Percentiles rank a stretch among this genome's conserved stretches.
phyloP scores from a whole-genome alignment of 495 filamentous ascomycete genomes.

The Aspergillus biplanus region DNA sequence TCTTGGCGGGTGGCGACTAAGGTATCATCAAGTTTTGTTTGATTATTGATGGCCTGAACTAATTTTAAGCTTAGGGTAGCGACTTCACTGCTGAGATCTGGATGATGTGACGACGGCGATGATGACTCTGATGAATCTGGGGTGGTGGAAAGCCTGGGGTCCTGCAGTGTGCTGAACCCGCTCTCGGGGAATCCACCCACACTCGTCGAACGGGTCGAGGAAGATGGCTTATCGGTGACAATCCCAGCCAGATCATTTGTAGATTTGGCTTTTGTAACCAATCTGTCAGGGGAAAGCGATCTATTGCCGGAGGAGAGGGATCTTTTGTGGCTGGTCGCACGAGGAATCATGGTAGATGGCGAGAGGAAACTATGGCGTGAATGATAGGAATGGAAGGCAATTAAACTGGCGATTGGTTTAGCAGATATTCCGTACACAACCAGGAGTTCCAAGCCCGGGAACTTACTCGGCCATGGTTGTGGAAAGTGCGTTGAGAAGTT shows the following conservation, averaged over 20 bases:
- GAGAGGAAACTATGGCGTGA: slow-evolving; percentile 42
- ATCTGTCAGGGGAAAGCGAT: slow-evolving; percentile 43
- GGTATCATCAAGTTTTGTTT: slow-evolving; percentile 89
- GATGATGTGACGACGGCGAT: slow-evolving; percentile 58
- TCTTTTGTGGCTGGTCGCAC: slow-evolving; percentile 44
- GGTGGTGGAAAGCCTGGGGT: slow-evolving; percentile 46
- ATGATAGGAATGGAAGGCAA: slow-evolving; percentile 50
- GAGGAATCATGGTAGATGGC: slow-evolving; percentile 49
- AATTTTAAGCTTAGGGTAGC: slow-evolving; percentile 91
- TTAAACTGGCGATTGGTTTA: slow-evolving; percentile 37
- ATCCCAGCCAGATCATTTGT: slow-evolving; percentile 44
- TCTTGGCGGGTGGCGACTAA: slow-evolving; percentile 82
- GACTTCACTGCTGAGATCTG: slow-evolving; percentile 85
- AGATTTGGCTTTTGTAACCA: slow-evolving; percentile 48
- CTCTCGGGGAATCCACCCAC: slow-evolving; percentile 39
- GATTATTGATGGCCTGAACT: slow-evolving; percentile 95
- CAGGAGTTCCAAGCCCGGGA: neutral
- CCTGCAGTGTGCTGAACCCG: slow-evolving; percentile 55
- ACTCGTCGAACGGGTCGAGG: slow-evolving; percentile 30
- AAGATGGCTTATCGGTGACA: slow-evolving; percentile 28
- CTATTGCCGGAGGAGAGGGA: slow-evolving; percentile 48
- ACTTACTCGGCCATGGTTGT: slow-evolving; percentile 53
- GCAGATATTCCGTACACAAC: neutral
- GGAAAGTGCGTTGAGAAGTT: slow-evolving; percentile 20
- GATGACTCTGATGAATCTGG: slow-evolving; percentile 43